Conservation (phyloP, 176 grass and related monocot species). For the Typha latifolia region DNA sequence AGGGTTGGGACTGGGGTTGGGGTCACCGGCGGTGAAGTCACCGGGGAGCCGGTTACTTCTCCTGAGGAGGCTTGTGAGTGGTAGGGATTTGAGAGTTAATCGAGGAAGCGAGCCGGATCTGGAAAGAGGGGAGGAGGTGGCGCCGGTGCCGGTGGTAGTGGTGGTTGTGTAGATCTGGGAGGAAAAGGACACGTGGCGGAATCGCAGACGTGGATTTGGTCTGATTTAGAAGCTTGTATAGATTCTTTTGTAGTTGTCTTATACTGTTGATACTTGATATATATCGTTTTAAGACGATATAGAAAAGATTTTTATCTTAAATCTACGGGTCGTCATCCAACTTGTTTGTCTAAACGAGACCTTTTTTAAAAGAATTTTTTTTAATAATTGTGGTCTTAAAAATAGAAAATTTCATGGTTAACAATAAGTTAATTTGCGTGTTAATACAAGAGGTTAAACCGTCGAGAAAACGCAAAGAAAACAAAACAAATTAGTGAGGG, state of each 20-base stretch:
- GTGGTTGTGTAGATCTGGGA: not conserved
- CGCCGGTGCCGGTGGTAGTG: not conserved
- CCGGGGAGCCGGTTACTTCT: constrained; percentile 5
- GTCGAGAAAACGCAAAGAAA: too few relatives aligned
- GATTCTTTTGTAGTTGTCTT: not conserved
- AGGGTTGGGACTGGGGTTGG: not conserved
- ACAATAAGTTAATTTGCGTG: too few relatives aligned
- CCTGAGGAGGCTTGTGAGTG: constrained; percentile 27
- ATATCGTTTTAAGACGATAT: not conserved
- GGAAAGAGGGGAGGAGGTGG: constrained; percentile 3
- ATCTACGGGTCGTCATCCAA: too few relatives aligned
- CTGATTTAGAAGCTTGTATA: not conserved
- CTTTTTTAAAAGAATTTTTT: too few relatives aligned
- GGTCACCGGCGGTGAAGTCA: not conserved
- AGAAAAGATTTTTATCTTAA: too few relatives aligned
- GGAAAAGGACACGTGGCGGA: not conserved
- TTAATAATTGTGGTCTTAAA: too few relatives aligned
- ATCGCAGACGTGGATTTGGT: not conserved
- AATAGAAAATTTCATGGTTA: too few relatives aligned
- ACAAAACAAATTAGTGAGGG: too few relatives aligned
- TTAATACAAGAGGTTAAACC: too few relatives aligned
- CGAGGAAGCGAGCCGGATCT: constrained; percentile 23
- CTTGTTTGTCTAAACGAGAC: too few relatives aligned
- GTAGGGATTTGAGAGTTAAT: constrained; percentile 12
- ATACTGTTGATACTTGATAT: constrained; percentile 2